Evolutionary conservation across 306 rosid species (phyloP), one percentile per base, ranked within the genome.

Genomic region (Acacia crassicarpa): DNA sequence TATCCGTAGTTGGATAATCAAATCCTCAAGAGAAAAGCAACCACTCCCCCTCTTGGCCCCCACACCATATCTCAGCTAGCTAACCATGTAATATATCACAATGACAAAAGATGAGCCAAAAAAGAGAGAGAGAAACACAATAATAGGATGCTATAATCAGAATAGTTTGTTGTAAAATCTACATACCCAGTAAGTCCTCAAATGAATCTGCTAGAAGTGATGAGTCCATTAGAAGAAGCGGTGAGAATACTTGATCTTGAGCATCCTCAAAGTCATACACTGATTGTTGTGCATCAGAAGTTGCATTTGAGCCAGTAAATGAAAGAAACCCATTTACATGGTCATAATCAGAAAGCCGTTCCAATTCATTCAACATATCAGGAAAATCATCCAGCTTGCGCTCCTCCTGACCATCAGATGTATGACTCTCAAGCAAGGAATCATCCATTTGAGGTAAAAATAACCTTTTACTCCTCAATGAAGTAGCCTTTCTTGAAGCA

Each of bases 181-280:
- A 86, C 97, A 79, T 91, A 96, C 99, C 99, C 67, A 93, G 94
- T 72, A 96, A 89, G 80, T 95, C 99, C 81, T 96, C 99, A 66
- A 91, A 96, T 67, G 91, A 82, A 90, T 95, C 98, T 20, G 86
- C 85, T 72, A 92, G 78, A 78, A 91, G 90, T 35, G 96, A 90
- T 3, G 97, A 59, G 77, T 94, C 97, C 91, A 91, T 90, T 80
- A 96, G 86, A 83, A 96, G 78, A 74, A 98, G 97, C 0, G 99
- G 99, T 35, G 99, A 96, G 83, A 96, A 92, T 67, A 89, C 92
- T 86, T 92, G 96, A 83, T 93, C 97, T 80, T 82, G 92, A 72
- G 93, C 86, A 69, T 92, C 99, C 80, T 93, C 98, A 38, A 85
- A 83, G 84, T 92, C 97, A 86, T 86, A 92, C 73, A 88, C 61